Percentiles rank a stretch among this genome's conserved stretches.
Conservation (phyloP, 495 filamentous ascomycete species). For the Xeromyces bisporus region DNA sequence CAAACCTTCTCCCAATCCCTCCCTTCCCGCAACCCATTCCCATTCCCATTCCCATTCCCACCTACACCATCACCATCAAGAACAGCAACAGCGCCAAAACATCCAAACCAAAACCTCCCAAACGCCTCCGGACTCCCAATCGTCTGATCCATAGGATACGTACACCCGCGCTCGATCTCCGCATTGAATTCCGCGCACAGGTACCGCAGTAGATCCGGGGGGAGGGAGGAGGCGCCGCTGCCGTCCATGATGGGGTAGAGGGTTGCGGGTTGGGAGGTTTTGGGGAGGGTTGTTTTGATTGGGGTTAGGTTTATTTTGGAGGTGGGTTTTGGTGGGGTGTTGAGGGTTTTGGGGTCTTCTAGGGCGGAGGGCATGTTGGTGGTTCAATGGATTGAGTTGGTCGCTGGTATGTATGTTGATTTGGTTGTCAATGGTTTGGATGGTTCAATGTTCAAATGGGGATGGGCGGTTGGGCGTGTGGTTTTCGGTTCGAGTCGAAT, state of each 20-base stretch:
- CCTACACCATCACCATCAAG: constrained; percentile 45
- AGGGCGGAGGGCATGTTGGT: constrained; percentile 38
- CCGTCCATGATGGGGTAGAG: constrained; percentile 59
- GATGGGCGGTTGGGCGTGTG: too few species aligned
- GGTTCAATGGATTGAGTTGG: neutral
- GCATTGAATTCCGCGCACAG: constrained; percentile 69
- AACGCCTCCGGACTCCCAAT: constrained; percentile 52
- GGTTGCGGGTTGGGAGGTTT: constrained; percentile 65
- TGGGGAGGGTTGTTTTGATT: constrained; percentile 66
- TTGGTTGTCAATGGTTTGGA: too few species aligned
- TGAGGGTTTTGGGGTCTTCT: constrained; percentile 50
- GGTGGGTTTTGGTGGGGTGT: constrained; percentile 34
- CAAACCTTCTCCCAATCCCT: constrained; percentile 71
- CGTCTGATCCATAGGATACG: constrained; percentile 76
- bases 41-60: constrained; percentile 15
- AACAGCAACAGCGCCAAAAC: constrained; percentile 78
- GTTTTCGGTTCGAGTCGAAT: too few species aligned
- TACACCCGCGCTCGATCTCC: constrained; percentile 82
- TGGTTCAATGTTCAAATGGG: too few species aligned
- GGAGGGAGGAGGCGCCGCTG: constrained; percentile 45
- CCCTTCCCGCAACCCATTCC: constrained; percentile 18
- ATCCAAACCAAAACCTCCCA: constrained; percentile 83
- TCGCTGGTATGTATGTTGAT: too few species aligned
- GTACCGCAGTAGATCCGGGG: constrained; percentile 34
- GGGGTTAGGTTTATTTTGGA: constrained; percentile 46